Evolutionary conservation across 2,329 filamentous ascomycete genomes (phyloP), one percentile per base, ranked within the genome.

Genomic region (Polytolypa hystricis): DNA sequence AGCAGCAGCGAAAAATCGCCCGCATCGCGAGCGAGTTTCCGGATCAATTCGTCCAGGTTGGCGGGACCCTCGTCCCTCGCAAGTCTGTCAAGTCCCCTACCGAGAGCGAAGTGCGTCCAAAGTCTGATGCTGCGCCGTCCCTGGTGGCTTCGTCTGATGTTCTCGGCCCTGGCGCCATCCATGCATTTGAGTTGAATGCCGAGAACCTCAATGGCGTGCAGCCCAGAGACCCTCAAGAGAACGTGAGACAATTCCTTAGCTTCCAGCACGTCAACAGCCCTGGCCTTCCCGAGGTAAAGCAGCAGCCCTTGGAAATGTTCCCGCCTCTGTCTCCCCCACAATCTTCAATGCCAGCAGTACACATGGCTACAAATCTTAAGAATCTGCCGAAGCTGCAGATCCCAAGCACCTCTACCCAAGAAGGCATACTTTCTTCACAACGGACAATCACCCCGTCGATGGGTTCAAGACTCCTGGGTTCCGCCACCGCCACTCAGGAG

Each of bases 111-210:
- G 58, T 73, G 45, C 76, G 81, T 29, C 82, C 84, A 8, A 67
- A 77, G 17, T 89, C 84, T 4, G 81, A 91, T 48, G 74, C 74
- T 14, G 74, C 81, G 3, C 83, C 82, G 7, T 95, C 87, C 1
- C 71, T 94, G 7, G 80, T 93, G 35, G 89, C 87, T 17, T 95
- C 89, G 1, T 95, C 87, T 1, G 89, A 95, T 58, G 72, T 93
- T 8, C 71, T 96, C 44, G 87, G 86, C 2, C 80, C 83, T 4
- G 73, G 73, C 5, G 59, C 71, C 23, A 56, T 78, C 9, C 71
- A 80, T 15, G 69, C 78, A 16, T 69, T 87, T 41, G 64, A 62
- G 14, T 72, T 95, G 25, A 79, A 86, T 49, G 79, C 86, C 56
- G 76, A 80, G 33, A 72, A 70, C 28, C 76, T 94, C 11, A 75